Evolutionary conservation across 805 yeast genomes (phyloP).

Genomic region (Sugiyamaella lignohabitans): DNA sequence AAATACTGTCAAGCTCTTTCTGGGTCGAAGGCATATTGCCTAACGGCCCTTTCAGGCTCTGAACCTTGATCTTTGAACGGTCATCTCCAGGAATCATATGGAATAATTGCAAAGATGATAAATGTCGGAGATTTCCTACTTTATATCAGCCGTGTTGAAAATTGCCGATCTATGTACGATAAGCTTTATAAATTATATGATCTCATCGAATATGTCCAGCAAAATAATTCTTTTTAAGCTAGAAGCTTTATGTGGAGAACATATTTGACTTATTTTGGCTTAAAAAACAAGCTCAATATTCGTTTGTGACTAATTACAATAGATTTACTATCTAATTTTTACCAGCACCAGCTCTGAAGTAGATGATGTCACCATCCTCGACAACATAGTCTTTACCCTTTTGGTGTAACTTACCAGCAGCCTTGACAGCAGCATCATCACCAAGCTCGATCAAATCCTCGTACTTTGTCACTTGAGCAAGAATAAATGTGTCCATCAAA

Average conservation of each 20-base stretch:
- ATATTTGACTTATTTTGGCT: no score
- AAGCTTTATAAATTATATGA: no score
- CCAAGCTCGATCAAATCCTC: slow-evolving; percentile 48
- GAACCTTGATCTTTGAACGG: not conserved
- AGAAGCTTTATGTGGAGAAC: no score
- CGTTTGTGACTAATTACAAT: no score
- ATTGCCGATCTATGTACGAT: no score
- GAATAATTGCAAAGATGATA: no score
- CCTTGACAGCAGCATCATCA: slow-evolving; percentile 48
- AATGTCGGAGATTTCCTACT: no score
- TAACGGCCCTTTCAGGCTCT: not conserved
- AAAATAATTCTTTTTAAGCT: no score
- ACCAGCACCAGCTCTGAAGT: slow-evolving; percentile 46
- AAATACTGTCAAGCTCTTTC: not conserved
- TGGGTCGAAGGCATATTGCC: not conserved
- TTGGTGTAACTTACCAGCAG: slow-evolving; percentile 52
- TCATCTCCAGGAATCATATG: no score
- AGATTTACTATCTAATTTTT: slow-evolving; percentile 4
- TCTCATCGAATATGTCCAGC: no score
- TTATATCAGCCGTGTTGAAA: no score
- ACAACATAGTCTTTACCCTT: slow-evolving; percentile 75
- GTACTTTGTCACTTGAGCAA: slow-evolving; percentile 67
- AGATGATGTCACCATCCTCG: slow-evolving; percentile 77
- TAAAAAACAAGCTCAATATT: no score
- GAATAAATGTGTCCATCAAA: slow-evolving; percentile 70